Conservation (phyloP, 805 yeast genomes). For the Candida rishiriensis region DNA sequence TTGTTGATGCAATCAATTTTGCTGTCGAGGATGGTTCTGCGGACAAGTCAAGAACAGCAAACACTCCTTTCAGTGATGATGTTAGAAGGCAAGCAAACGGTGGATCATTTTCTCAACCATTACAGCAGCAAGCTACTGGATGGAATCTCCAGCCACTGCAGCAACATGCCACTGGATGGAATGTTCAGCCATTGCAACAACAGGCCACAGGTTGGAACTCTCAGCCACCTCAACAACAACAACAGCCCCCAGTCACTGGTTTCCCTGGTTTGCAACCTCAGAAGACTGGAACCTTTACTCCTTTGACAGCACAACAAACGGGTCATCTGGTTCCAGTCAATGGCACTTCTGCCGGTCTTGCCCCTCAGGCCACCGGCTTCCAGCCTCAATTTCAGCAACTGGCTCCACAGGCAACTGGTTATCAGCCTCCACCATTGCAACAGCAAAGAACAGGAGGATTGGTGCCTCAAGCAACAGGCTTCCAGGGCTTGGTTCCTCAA, state of each 20-base stretch:
- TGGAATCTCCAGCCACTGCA: conserved; percentile 33
- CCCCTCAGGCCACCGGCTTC: conserved; percentile 19
- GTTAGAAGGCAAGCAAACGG: conserved; percentile 15
- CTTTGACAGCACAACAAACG: conserved; percentile 33
- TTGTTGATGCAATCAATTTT: conserved; percentile 85
- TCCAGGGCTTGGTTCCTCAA: conserved; percentile 36
- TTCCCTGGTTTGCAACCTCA: conserved; percentile 48
- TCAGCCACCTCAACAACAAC: conserved; percentile 30
- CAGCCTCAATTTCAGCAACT: conserved; percentile 31
- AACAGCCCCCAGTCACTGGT: conserved; percentile 30
- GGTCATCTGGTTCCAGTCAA: conserved; percentile 24
- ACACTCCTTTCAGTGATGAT: conserved; percentile 11
- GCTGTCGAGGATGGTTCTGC: conserved; percentile 51
- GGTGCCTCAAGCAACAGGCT: conserved; percentile 37
- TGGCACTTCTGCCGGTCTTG: conserved; percentile 17
- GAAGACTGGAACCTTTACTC: conserved; percentile 62
- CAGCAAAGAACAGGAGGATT: conserved; percentile 55
- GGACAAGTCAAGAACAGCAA: not conserved
- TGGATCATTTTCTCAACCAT: conserved; percentile 30
- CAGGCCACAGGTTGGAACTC: conserved; percentile 44
- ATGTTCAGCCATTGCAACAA: conserved; percentile 33
- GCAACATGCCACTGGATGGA: conserved; percentile 36
- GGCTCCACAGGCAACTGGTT: conserved; percentile 65
- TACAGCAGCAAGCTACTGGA: conserved; percentile 48
- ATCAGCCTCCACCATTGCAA: conserved; percentile 34